phyloP scores from a whole-genome alignment of 2,329 filamentous ascomycete species.

The Cladosporium sp. region DNA sequence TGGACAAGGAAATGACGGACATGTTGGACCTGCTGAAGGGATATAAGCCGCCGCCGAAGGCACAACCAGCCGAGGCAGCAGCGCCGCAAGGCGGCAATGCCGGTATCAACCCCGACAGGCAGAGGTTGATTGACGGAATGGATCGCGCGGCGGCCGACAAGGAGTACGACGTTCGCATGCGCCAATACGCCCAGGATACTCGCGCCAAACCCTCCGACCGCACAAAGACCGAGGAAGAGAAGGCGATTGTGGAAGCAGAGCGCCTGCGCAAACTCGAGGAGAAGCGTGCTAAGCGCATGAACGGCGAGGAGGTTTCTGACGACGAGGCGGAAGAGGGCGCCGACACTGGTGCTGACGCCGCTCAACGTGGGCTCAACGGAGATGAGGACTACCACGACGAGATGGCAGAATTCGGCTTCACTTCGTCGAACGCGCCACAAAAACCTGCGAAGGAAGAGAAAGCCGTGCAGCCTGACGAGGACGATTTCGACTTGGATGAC shows the following conservation, averaged over 20 bases:
- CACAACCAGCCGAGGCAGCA: conserved; percentile 12
- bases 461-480: conserved; percentile 80
- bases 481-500: conserved; percentile 87
- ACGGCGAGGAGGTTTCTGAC: conserved; percentile 68
- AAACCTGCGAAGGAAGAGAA: conserved; percentile 33
- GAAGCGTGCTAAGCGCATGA: conserved; percentile 78
- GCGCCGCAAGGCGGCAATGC: conserved; percentile 30
- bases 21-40: conserved; percentile 65
- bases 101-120: conserved; percentile 54
- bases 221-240: conserved; percentile 87
- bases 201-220: conserved; percentile 78
- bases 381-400: conserved; percentile 45
- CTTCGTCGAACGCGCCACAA: conserved; percentile 45
- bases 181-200: conserved; percentile 75
- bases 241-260: conserved; percentile 67
- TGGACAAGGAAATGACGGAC: conserved; percentile 76
- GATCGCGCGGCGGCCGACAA: conserved; percentile 68
- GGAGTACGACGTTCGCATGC: conserved; percentile 79
- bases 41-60: conserved; percentile 37
- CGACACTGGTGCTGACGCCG: conserved; percentile 18
- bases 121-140: conserved; percentile 53
- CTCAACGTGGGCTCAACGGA: conserved; percentile 26
- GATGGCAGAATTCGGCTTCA: conserved; percentile 57
- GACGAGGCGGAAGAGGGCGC: conserved; percentile 42
- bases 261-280: conserved; percentile 75